Percentiles rank a stretch among this genome's conserved stretches.
phyloP scores from a whole-genome alignment of 345 rosid genomes.

The Eucalyptus regnans region DNA sequence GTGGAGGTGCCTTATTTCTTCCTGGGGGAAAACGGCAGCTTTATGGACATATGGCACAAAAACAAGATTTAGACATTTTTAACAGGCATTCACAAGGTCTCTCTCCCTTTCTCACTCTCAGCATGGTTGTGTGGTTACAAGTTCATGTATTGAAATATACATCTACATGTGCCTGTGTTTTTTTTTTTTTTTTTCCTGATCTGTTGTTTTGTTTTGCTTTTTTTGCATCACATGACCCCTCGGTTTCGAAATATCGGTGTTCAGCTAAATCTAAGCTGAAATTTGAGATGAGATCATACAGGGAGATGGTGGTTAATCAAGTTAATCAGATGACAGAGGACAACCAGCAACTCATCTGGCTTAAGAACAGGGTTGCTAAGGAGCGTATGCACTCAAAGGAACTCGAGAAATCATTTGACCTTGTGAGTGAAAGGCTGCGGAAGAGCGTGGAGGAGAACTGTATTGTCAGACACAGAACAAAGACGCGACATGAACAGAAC shows the following conservation, averaged over 20 bases:
- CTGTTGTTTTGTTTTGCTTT: not conserved
- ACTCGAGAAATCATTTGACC: slow-evolving; percentile 46
- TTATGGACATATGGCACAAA: slow-evolving; percentile 65
- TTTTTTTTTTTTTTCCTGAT: not conserved
- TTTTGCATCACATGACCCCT: not conserved
- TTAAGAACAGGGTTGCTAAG: slow-evolving; percentile 27
- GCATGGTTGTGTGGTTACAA: not conserved
- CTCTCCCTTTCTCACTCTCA: not conserved
- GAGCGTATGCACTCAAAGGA: slow-evolving; percentile 25
- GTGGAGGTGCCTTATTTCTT: slow-evolving; percentile 13
- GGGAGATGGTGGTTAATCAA: slow-evolving; percentile 62
- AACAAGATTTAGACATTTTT: slow-evolving; percentile 63
- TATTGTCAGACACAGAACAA: slow-evolving; percentile 61
- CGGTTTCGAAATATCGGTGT: not conserved
- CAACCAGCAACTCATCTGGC: slow-evolving; percentile 59
- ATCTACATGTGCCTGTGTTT: not conserved
- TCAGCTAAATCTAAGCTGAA: slow-evolving; percentile 60
- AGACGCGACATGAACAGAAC: slow-evolving; percentile 61
- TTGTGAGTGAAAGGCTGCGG: slow-evolving; percentile 51
- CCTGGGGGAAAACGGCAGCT: slow-evolving; percentile 77
- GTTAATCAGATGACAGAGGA: slow-evolving; percentile 64
- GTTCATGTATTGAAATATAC: not conserved
- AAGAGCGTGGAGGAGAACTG: slow-evolving; percentile 48
- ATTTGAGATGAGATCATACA: slow-evolving; percentile 63
- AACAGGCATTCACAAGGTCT: slow-evolving; percentile 74